Evolutionary conservation across 1,139 yeast genomes (phyloP).

Genomic region (Chernovozyma aurita): DNA sequence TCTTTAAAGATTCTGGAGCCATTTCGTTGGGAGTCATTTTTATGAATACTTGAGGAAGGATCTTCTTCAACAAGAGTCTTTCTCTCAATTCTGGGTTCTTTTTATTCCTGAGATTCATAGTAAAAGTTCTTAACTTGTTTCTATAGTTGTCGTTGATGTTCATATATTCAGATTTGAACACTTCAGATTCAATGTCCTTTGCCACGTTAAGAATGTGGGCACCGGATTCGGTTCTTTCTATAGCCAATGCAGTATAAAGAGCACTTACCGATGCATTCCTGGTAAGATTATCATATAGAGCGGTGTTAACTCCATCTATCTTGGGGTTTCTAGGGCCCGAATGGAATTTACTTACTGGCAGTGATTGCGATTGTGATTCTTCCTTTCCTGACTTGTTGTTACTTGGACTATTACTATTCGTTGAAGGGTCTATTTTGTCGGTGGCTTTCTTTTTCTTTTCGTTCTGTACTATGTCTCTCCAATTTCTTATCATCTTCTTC

Average conservation of each 20-base stretch:
- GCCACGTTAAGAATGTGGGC: conserved; percentile 59
- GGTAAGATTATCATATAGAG: conserved; percentile 66
- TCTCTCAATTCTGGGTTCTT: conserved; percentile 81
- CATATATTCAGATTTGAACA: conserved; percentile 55
- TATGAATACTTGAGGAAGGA: conserved; percentile 62
- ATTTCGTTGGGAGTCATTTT: conserved; percentile 87
- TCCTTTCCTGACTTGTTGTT: conserved; percentile 2
- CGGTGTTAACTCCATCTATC: conserved; percentile 73
- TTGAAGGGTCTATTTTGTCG: conserved; percentile 7
- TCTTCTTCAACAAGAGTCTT: conserved; percentile 61
- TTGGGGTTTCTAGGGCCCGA: conserved; percentile 66
- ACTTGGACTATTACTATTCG: conserved; percentile 5
- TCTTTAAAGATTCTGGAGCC: conserved; percentile 87
- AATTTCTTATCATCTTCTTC: conserved; percentile 72
- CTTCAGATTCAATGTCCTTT: conserved; percentile 69
- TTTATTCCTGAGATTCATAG: conserved; percentile 82
- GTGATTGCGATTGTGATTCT: neutral
- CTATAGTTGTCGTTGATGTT: conserved; percentile 59
- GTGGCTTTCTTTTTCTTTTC: conserved; percentile 49
- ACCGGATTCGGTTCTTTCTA: conserved; percentile 58
- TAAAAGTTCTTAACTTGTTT: conserved; percentile 76
- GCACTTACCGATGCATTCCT: conserved; percentile 84
- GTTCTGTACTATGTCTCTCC: conserved; percentile 87
- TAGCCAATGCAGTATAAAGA: conserved; percentile 82
- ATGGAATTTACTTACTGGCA: conserved; percentile 16